Evolutionary conservation across 75 land plant genomes (phyloP), one percentile per base, ranked within the genome.

Genomic region (Larix kaempferi): DNA sequence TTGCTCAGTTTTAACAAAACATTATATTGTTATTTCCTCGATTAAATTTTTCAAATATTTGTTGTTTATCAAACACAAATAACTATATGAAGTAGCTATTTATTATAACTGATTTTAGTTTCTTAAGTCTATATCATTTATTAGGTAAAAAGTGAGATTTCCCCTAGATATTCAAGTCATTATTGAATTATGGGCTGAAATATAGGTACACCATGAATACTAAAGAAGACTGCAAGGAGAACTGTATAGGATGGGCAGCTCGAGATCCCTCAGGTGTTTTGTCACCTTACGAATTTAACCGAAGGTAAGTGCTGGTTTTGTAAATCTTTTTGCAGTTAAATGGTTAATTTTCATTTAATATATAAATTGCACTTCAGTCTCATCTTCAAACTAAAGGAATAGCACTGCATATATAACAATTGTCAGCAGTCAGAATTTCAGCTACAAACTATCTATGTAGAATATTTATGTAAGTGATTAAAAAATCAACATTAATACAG

Each of bases 241-340:
- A 88, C 19, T 85, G 87, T 62, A 22, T 81, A 23, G 89, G 89
- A 39, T 86, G 91, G 85, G 89, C 85, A 58, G 89, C 93, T 33
- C 83, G 86, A 73, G 91, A 90, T 77, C 27, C 85, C 15, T 82
- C 87, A 26, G 90, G 90, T 37, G 33, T 80, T 41, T 84, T 89
- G 23, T 82, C 84, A 58, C 95, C 97, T 22, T 90, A 86, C 95
- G 87, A 79, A 65, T 94, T 94, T 85, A 83, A 59, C 75, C 89
- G 95, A 80, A 88, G 94, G 95, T 90, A 61, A 27, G 59, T 5
- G 22, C 26, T 33, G 58, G 27, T 62, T 39, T 39, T 82, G 21
- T 63, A 52, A 14, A 66, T 61, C 15, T 37, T 71, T 49, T 63
- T 74, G 25, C 26, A 11, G 6, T 78, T 27, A 82, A 63, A 54